A percentile compares a stretch with the other conserved stretches of the same genome.
These are phyloP conservation scores for Aspergillus alliaceus DNA, from an alignment of 2,329 filamentous ascomycete species.

Conservation along the genomic window DNA sequence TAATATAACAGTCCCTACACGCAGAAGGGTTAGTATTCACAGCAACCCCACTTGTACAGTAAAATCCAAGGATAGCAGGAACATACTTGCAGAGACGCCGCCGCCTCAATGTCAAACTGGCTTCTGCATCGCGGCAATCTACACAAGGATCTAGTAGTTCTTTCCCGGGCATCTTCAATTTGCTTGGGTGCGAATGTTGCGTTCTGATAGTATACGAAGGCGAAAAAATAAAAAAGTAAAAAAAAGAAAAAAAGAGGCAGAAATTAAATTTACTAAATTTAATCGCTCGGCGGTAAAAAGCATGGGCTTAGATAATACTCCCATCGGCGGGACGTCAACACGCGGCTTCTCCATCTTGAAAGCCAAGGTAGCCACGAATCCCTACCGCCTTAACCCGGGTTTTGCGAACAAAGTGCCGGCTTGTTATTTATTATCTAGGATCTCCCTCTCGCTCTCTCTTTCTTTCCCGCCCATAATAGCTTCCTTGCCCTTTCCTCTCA, in stretches of 20 bases:
- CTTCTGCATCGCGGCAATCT: conserved; percentile 55
- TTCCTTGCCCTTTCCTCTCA: conserved; percentile 14
- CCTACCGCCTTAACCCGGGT: conserved; percentile 5
- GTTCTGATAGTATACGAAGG: too few relatives aligned
- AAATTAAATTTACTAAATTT: too few relatives aligned
- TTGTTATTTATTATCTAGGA: neutral
- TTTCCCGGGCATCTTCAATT: conserved; percentile 31
- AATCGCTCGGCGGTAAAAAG: neutral
- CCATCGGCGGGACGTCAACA: conserved; percentile 11
- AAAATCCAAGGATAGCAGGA: conserved; percentile 2
- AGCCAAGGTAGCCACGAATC: conserved; percentile 20
- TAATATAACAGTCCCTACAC: conserved; percentile 69
- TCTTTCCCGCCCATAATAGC: neutral
- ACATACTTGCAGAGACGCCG: conserved; percentile 62
- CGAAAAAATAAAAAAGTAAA: too few relatives aligned
- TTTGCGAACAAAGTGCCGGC: neutral
- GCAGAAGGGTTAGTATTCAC: conserved; percentile 12
- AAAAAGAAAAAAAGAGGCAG: too few relatives aligned
- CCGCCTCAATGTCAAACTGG: conserved; percentile 56
- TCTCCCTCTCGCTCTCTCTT: too few relatives aligned
- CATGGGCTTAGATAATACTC: conserved; percentile 29
- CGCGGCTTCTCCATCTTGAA: conserved; percentile 23
- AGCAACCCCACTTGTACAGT: neutral
- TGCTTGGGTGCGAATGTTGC: neutral
- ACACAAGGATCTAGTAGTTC: conserved; percentile 47